Conservation (phyloP, 768 basidiomycete genomes). For the Heimioporus sp. region DNA sequence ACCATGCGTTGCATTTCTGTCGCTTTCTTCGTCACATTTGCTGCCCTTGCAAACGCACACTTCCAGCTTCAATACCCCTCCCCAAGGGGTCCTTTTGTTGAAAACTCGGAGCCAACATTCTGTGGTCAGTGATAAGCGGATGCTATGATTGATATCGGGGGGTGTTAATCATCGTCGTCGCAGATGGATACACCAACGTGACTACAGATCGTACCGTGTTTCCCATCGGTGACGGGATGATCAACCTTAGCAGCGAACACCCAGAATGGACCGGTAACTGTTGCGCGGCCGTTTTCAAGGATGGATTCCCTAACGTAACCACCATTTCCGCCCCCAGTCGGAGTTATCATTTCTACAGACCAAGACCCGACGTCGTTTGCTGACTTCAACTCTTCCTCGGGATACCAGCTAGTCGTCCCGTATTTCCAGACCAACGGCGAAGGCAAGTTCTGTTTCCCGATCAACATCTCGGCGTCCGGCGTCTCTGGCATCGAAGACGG, state of each 20-base stretch:
- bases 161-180: background rate
- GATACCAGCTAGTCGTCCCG: constrained; percentile 38
- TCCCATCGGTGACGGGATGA: constrained; percentile 60
- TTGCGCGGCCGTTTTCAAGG: no score
- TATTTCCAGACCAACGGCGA: constrained; percentile 53
- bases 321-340: constrained; percentile 29
- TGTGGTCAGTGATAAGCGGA: constrained; percentile 51
- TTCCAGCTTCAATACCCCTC: constrained; percentile 80
- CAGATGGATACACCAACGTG: constrained; percentile 43
- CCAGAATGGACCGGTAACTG: constrained; percentile 16
- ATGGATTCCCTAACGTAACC: constrained; percentile 30
- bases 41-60: constrained; percentile 56
- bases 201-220: constrained; percentile 53
- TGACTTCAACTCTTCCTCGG: constrained; percentile 51
- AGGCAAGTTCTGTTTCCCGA: constrained; percentile 64
- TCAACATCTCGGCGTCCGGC: constrained; percentile 52
- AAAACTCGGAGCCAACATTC: constrained; percentile 56
- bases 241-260: constrained; percentile 57
- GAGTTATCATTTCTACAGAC: constrained; percentile 45
- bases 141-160: background rate
- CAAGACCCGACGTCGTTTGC: constrained; percentile 54
- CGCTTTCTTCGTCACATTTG: background rate
- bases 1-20: no score
- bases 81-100: constrained; percentile 68
- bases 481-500: constrained; percentile 51